A percentile compares a stretch with the other conserved stretches of the same genome.
phyloP scores from a whole-genome alignment of 805 yeast species.

The Dipodascus geniculatus region DNA sequence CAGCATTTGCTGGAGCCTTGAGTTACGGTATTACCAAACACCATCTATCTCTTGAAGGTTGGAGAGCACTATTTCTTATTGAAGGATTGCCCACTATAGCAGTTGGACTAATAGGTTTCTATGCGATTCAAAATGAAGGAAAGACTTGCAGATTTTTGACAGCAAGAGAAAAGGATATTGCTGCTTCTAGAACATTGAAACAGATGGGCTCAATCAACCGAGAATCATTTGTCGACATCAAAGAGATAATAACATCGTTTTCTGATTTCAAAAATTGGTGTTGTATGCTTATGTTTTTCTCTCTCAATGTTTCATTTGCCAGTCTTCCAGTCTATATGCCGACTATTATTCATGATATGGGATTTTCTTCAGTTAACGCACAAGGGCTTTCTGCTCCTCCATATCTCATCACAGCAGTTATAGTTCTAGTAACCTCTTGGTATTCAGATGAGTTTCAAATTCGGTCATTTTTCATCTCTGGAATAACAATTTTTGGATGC shows the following conservation, averaged over 20 bases:
- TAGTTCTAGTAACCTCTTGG: constrained; percentile 32
- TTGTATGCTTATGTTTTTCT: constrained; percentile 13
- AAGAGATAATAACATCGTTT: constrained; percentile 1
- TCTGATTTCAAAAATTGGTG: constrained; percentile 6
- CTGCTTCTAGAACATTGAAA: constrained; percentile 10
- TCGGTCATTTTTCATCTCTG: constrained; percentile 17
- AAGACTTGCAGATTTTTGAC: constrained; percentile 37
- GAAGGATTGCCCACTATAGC: constrained; percentile 35
- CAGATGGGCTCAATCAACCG: constrained; percentile 6
- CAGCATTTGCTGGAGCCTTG: constrained; percentile 33
- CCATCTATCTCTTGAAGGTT: constrained; percentile 29
- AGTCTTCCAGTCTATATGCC: constrained; percentile 40
- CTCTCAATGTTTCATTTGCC: constrained; percentile 18
- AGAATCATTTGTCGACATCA: background rate
- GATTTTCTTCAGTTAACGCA: constrained; percentile 31
- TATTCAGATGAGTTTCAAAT: constrained; percentile 31
- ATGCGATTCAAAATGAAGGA: constrained; percentile 27
- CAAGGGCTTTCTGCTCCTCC: constrained; percentile 39
- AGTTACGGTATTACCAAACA: constrained; percentile 28
- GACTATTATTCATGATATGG: constrained; percentile 33
- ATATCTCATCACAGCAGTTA: constrained; percentile 27
- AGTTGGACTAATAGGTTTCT: constrained; percentile 24
- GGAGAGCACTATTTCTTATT: constrained; percentile 35
- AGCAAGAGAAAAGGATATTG: constrained; percentile 25
- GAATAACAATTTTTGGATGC: constrained; percentile 2